Percentiles rank a stretch among this genome's conserved stretches.
phyloP scores from a whole-genome alignment of 2,329 filamentous ascomycete genomes.

The Zasmidium cellare region DNA sequence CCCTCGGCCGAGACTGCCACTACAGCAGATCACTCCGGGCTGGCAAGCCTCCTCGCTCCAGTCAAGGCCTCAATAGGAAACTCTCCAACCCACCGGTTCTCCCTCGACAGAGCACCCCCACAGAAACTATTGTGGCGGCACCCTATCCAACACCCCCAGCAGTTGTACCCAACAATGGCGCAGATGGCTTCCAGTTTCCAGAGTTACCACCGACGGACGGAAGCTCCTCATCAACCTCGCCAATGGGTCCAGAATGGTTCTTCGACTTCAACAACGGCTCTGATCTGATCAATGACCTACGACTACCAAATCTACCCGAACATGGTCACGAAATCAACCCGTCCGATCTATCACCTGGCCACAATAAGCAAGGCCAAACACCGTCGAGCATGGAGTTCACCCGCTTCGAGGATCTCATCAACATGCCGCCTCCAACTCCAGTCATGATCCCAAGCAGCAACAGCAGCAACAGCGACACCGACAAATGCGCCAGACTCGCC shows the following conservation, averaged over 20 bases:
- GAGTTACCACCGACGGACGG: constrained; percentile 11
- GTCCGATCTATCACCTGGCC: not conserved
- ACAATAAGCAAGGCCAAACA: not conserved
- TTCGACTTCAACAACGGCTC: constrained; percentile 20
- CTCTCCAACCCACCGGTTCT: constrained; percentile 20
- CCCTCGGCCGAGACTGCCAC: constrained; percentile 21
- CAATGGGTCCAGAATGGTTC: constrained; percentile 19
- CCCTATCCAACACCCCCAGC: constrained; percentile 19
- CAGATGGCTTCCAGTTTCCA: constrained; percentile 12
- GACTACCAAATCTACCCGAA: constrained; percentile 1
- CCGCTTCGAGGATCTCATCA: constrained; percentile 6
- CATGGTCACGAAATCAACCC: not conserved
- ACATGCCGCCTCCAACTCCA: constrained; percentile 6
- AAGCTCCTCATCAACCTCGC: constrained; percentile 11
- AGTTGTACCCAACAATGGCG: constrained; percentile 5
- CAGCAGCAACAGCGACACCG: not conserved
- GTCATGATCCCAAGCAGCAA: not conserved
- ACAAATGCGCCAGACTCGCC: constrained; percentile 16
- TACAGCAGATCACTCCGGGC: constrained; percentile 24
- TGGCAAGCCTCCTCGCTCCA: constrained; percentile 23
- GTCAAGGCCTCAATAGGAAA: constrained; percentile 18
- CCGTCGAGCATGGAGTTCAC: not conserved
- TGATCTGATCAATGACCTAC: constrained; percentile 6
- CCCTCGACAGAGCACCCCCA: constrained; percentile 11
- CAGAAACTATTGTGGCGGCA: constrained; percentile 5